Evolutionary conservation across 140 eudicot species (phyloP), one percentile per base, ranked within the genome.

Genomic region (Bidens hawaiensis): DNA sequence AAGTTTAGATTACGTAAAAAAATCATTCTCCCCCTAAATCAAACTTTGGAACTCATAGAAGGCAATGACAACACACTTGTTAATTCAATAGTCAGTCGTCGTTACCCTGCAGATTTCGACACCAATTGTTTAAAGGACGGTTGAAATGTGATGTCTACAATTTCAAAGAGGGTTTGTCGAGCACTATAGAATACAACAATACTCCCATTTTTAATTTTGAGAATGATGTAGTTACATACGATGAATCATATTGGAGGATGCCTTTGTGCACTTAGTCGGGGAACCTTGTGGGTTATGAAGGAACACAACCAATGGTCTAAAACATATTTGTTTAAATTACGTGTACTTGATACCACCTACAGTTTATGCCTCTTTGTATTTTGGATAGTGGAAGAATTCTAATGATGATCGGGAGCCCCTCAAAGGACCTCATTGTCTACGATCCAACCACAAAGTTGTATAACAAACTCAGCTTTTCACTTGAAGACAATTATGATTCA

Each of bases 351-450:
- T 5, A 13, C 8, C 40, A n/a, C n/a, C n/a, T 54, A 26, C 3
- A 14, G 11, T 45, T 9, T n/a, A 11, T 1, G 3, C 43, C 18
- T 11, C 4, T 50, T 50, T n/a, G n/a, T n/a, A n/a, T n/a, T n/a
- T n/a, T n/a, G n/a, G n/a, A n/a, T n/a, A n/a, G n/a, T n/a, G n/a
- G 57, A 50, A 50, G 30, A 23, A 50, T 50, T 50, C 31, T 50
- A 21, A 50, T 50, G 33, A 22, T 8, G 57, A 50, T 36, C 3
- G 12, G 13, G 10, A 11, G 24, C 2, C n/a, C 30, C 17, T 13
- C 48, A 10, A 9, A 10, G 15, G 1, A 50, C 9, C 57, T 50
- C 15, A 23, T 50, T 4, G 12, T 50, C 57, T 50, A 21, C 12
- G 57, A 50, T 3, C n/a, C 15, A 24, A 19, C 6, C 12, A 50